phyloP scores from a whole-genome alignment of 352 stramenopile genomes.

The Phytophthora palmivora region DNA sequence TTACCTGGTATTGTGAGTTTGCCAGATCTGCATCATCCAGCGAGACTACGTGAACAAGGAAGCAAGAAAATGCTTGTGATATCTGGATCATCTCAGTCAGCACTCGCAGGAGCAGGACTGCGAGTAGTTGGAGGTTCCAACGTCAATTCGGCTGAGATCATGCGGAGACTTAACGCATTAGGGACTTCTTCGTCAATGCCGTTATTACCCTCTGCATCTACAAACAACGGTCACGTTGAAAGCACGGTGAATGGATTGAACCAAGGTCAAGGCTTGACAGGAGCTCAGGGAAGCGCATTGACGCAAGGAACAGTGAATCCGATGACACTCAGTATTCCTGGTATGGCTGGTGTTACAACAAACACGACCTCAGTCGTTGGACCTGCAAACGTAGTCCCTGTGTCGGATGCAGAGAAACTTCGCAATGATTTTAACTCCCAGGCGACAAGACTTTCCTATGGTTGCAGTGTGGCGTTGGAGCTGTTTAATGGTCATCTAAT shows the following conservation, averaged over 20 bases:
- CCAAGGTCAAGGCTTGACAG: background rate
- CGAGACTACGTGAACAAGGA: constrained; percentile 10
- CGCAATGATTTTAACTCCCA: constrained; percentile 82
- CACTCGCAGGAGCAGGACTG: constrained; percentile 11
- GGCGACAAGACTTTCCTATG: constrained; percentile 63
- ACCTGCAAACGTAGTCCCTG: constrained; percentile 3
- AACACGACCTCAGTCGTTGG: background rate
- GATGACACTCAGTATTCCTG: constrained; percentile 2
- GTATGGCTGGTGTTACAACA: background rate
- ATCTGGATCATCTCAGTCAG: constrained; percentile 7
- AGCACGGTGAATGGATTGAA: background rate
- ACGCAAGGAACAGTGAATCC: background rate
- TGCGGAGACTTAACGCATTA: constrained; percentile 59
- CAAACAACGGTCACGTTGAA: constrained; percentile 20
- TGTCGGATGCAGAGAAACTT: constrained; percentile 67
- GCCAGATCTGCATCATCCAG: constrained; percentile 39
- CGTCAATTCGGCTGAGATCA: constrained; percentile 58
- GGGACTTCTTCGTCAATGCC: constrained; percentile 54
- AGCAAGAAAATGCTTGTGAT: constrained; percentile 10
- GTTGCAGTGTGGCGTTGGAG: constrained; percentile 73
- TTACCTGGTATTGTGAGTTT: constrained; percentile 46
- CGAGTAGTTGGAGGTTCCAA: constrained; percentile 8
- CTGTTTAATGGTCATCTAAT: constrained; percentile 81
- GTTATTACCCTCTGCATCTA: constrained; percentile 14
- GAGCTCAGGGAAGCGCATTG: background rate